Evolutionary conservation across 1,139 yeast species (phyloP), one percentile per base, ranked within the genome.

Genomic region (Kodamaea sp.): DNA sequence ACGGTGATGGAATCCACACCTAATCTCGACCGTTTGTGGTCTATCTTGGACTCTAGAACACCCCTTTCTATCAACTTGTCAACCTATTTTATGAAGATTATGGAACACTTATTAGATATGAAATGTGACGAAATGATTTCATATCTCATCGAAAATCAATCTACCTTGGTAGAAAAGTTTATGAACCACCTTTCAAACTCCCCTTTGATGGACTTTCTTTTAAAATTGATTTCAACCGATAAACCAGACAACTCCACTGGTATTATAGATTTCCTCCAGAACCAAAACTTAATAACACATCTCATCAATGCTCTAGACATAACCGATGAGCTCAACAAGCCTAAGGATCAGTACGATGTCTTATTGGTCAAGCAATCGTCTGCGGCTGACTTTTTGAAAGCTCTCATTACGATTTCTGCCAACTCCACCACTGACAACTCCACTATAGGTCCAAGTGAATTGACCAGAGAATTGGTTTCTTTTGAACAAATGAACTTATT

Each of bases 361-460:
- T 59, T 78, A n/a, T 48, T 68, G 29, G 62, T 67, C 9, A 55
- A 57, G 41, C 76, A 70, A 46, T 56, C 68, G 28, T 65, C 73
- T 5, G 76, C 76, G 2, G 76, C 74, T 1, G 77, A 71, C 46
- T 67, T 70, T 41, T 51, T 71, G 32, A 71, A 71, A 43, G 77
- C 77, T 1, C 55, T 71, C 23, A 69, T 71, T 36, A 70, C 77
- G 28, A 71, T 71, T n/a, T 65, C 72, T 3, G 77, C 77, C 24
- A 92, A 92, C 55, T 84, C 94, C 21, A 86, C 90, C 47, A 74
- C 82, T 5, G 84, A 78, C 50, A 86, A 83, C 50, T 84, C 95
- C 12, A 86, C 95, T 4, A 89, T 92, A 47, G 98, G 99, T 1
- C 97, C 98, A 7, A 92, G 92, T 59, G 97, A 92, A 59, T 71